Base-by-base conservation (phyloP, 2,329 filamentous ascomycete genomes). In the Botryotinia convoluta region DNA sequence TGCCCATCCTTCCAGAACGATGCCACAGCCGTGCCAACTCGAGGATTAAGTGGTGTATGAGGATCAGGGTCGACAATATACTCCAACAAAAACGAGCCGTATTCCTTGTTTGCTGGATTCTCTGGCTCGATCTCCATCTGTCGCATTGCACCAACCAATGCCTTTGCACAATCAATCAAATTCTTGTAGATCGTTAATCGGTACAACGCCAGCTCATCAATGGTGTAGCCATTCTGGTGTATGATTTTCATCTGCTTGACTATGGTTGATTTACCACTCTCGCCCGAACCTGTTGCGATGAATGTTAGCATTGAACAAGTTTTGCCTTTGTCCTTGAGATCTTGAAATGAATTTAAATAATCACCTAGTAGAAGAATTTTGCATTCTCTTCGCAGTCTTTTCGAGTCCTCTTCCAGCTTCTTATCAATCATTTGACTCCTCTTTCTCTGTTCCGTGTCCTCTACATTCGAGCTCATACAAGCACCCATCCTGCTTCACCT, bases 171-270 rank as follows among this genome's bases (percentile, higher is more conserved):
- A 84, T 99, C 96, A 78, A 98, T 89, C 74, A 99, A 87, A 82
- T 99, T 99, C 85, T 99, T 99, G 86, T 97, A 99, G 74, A 99
- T 94, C 48, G 96, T 98, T 75, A 97, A 90, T 74, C 96, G 92
- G 85, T 98, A 98, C 82, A 97, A 92, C 80, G 92, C 92, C 68
- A 98, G 87, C 83, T 99, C 96, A 79, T 98, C 95, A 78, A 94
- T 90, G 18, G 93, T 95, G 84, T 99, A 99, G 75, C 96, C 96
- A 84, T 98, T 97, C 80, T 98, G 92, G 81, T 99, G 96, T 81
- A 99, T 98, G 79, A 99, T 99, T 85, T 98, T 99, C 96, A 99
- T 99, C 87, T 99, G 96, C 84, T 99, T 99, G 78, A 99, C 96
- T 80, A 99, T 98, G 16, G 96, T 99, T 74, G 96, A 98, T 85